Conservation (phyloP, 2,329 filamentous ascomycete genomes). For the Penicillium sp. region DNA sequence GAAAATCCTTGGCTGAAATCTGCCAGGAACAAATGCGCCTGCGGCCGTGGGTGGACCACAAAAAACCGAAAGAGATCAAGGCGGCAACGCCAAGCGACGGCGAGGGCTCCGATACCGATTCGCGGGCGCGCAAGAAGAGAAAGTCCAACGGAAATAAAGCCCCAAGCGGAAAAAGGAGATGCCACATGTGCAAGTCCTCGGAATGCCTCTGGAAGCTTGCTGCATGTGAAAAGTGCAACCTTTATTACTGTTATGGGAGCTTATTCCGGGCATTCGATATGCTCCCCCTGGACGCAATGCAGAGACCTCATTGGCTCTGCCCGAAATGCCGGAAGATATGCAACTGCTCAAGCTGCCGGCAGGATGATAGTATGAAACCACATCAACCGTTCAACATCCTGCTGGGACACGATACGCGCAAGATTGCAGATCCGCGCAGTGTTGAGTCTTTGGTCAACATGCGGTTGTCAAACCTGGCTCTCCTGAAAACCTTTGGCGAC, state of each 20-base stretch:
- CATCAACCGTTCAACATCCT: constrained; percentile 88
- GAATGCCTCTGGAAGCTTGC: constrained; percentile 87
- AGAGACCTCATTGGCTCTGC: constrained; percentile 83
- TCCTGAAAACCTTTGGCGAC: constrained; percentile 70
- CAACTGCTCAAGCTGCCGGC: constrained; percentile 81
- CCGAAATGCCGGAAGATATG: constrained; percentile 86
- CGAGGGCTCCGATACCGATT: constrained; percentile 59
- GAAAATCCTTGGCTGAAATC: constrained; percentile 87
- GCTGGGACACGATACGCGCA: constrained; percentile 87
- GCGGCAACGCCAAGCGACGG: constrained; percentile 26
- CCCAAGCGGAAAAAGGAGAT: constrained; percentile 61
- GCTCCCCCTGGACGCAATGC: constrained; percentile 81
- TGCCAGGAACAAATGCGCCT: constrained; percentile 85
- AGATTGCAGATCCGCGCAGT: constrained; percentile 87
- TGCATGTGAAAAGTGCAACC: constrained; percentile 75
- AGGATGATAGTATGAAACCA: constrained; percentile 70
- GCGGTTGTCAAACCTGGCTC: constrained; percentile 82
- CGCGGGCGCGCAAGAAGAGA: constrained; percentile 67
- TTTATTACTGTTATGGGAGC: constrained; percentile 90
- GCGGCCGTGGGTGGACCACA: constrained; percentile 83
- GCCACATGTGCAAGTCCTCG: constrained; percentile 82
- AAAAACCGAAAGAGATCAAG: constrained; percentile 54
- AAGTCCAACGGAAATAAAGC: constrained; percentile 61
- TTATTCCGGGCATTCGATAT: constrained; percentile 91
- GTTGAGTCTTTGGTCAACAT: constrained; percentile 92